Base-by-base conservation (phyloP, 2,329 filamentous ascomycete genomes). In the Alternaria burnsii region DNA sequence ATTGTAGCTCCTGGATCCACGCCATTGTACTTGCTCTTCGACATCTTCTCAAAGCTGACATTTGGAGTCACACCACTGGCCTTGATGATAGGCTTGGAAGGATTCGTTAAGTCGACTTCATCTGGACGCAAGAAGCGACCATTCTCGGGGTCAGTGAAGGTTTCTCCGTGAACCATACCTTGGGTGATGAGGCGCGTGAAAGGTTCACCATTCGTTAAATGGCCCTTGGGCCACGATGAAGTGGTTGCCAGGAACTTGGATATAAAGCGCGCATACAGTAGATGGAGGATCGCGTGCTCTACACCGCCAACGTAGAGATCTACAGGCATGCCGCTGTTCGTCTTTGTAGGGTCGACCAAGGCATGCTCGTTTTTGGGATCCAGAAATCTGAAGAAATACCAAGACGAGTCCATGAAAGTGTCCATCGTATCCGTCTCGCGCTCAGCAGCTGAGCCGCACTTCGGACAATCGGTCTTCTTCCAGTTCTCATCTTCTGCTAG, bases 341-440 rank as follows among this genome's bases (percentile, higher is more conserved):
- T 86, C 11, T 83, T 83, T 18, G 83, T 79, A n/a, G 87, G 79
- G 1, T 87, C 88, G 65, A 96, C 88, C 0, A 88, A 88, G 14
- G 81, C 76, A 2, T 84, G 72, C 14, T 82, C 67, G 67, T 95
- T 94, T 18, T 88, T 82, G 1, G 91, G 82, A 70, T 96, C 92
- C 28, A 89, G 79, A 70, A 93, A 97, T 12, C 92, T 87, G 80
- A 94, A 88, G 72, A 89, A 97, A 78, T 97, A 97, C 93, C 93
- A 97, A 55, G 93, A 96, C 2, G 93, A 97, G 79, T 97, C 93
- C 62, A 97, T 93, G 79, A 97, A 97, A 0, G 93, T 97, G 77
- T 97, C 93, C 93, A 97, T 97, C 3, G 93, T 97, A 76, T 97
- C 93, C 0, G 93, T 97, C 66, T 97, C 93, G 65, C 93, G 86